Conservation (phyloP, 139 green algal genomes). For the Volvox reticuliferus region DNA sequence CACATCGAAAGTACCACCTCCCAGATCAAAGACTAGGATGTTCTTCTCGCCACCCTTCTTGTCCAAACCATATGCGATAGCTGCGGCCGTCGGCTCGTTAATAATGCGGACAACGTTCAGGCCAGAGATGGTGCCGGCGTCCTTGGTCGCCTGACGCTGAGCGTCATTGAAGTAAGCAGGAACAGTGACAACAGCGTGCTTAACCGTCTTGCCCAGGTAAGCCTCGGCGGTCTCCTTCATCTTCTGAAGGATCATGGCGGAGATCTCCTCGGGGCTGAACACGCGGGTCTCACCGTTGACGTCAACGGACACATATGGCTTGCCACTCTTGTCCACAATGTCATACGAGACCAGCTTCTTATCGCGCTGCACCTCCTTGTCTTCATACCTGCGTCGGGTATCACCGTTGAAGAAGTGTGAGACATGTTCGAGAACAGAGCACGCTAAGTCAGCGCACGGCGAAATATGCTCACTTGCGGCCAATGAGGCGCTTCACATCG, state of each 20-base stretch:
- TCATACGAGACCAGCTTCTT: slow-evolving; percentile 97
- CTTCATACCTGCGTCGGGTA: slow-evolving; percentile 78
- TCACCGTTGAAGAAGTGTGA: slow-evolving; percentile 13
- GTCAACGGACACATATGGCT: slow-evolving; percentile 94
- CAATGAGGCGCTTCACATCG: slow-evolving; percentile 99
- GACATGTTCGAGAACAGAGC: not conserved
- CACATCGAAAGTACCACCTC: slow-evolving; percentile 99
- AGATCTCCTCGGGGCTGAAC: slow-evolving; percentile 97
- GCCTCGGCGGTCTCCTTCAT: slow-evolving; percentile 94
- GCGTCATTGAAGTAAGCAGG: slow-evolving; percentile 99
- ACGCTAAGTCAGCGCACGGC: not conserved
- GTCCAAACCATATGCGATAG: slow-evolving; percentile 98
- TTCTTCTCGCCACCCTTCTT: slow-evolving; percentile 98
- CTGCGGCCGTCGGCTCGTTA: slow-evolving; percentile 98
- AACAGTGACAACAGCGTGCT: slow-evolving; percentile 94
- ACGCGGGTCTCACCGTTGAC: slow-evolving; percentile 66
- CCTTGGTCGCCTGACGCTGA: slow-evolving; percentile 94
- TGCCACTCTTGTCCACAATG: slow-evolving; percentile 93
- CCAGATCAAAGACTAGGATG: slow-evolving; percentile 99
- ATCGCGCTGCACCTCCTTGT: slow-evolving; percentile 97
- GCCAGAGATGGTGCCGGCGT: slow-evolving; percentile 88
- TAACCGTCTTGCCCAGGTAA: slow-evolving; percentile 89
- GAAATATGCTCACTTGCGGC: slow-evolving; percentile 83
- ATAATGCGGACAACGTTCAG: slow-evolving; percentile 97
- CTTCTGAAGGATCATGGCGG: slow-evolving; percentile 97